A percentile compares a stretch with the other conserved stretches of the same genome.
These are phyloP conservation scores for Aspergillus fructus DNA, from an alignment of 2,329 filamentous ascomycete species.

Conservation along the genomic window DNA sequence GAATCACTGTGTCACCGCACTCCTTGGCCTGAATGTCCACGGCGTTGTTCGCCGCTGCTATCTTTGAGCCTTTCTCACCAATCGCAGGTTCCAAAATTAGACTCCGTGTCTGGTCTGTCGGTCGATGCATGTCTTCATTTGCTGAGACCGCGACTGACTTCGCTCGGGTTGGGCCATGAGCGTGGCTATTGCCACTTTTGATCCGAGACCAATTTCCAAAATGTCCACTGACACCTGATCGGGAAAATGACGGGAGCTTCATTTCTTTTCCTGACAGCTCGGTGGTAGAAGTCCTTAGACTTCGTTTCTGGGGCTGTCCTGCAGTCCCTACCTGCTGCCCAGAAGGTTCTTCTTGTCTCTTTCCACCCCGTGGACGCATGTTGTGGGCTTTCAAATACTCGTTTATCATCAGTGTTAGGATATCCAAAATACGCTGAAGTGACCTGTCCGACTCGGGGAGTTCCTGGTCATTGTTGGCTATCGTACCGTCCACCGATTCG, in stretches of 20 bases:
- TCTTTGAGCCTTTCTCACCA: neutral
- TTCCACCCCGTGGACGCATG: constrained; percentile 56
- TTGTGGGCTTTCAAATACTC: constrained; percentile 75
- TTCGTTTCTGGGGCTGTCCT: neutral
- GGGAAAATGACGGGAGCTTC: constrained; percentile 31
- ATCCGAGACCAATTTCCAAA: constrained; percentile 44
- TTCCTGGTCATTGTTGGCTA: constrained; percentile 41
- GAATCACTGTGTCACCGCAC: constrained; percentile 21
- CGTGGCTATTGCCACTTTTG: constrained; percentile 33
- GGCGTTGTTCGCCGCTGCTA: neutral
- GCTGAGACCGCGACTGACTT: neutral
- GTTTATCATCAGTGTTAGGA: constrained; percentile 67
- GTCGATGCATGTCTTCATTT: neutral
- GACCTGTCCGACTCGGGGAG: constrained; percentile 38
- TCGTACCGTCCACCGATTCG: constrained; percentile 37
- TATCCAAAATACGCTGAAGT: constrained; percentile 59
- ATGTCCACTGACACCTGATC: constrained; percentile 16
- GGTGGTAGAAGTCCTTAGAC: constrained; percentile 5
- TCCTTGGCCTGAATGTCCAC: neutral
- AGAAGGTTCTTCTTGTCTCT: constrained; percentile 15
- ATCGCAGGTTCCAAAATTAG: neutral
- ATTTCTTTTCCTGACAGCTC: constrained; percentile 25
- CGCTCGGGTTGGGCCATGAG: neutral
- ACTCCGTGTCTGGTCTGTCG: neutral
- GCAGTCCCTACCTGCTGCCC: neutral